Evolutionary conservation across 2,329 filamentous ascomycete genomes (phyloP), one percentile per base, ranked within the genome.

Genomic region (Talaromyces sp.): DNA sequence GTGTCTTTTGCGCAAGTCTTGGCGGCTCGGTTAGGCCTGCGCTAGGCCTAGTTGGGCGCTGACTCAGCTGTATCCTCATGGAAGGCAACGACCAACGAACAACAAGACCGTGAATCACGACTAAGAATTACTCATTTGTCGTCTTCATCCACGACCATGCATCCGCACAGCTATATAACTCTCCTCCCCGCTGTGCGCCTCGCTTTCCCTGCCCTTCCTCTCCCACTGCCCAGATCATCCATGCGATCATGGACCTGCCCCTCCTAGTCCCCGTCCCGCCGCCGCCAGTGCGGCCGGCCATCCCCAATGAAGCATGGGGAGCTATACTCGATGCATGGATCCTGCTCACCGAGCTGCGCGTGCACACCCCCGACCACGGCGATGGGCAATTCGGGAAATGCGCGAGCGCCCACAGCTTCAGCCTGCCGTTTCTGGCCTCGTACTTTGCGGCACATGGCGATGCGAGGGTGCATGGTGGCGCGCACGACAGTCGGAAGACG

Each of bases 221-320:
- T 33, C 9, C n/a, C 15, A 47, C 42, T 47, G 42, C 19, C n/a
- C 1, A 11, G 6, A 7, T 2, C n/a, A 47, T n/a, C 19, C 15
- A n/a, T 42, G 17, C 74, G n/a, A n/a, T n/a, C 72, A 80, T 81
- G 74, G 71, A 77, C 59, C 77, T 93, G 55, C 92, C 92, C 49
- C 83, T 87, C 36, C 82, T 97, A 75, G 92, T 89, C 61, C 85
- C 89, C 22, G 92, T 95, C 68, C 93, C 93, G 19, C 83, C 88
- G 64, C 78, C 84, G 36, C 78, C 80, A 60, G 86, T 92, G 78
- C 86, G 87, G 70, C 83, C 84, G 66, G 83, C 84, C 66, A 83
- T 96, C 63, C 80, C 82, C 44, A 77, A 86, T 3, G 77, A 82
- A 57, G 91, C 96, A 75, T 96, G 92, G 92, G 82, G 88, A 65